These are phyloP conservation scores for Boletus rubropictus DNA, from an alignment of 768 basidiomycete species.

Conservation along the genomic window DNA sequence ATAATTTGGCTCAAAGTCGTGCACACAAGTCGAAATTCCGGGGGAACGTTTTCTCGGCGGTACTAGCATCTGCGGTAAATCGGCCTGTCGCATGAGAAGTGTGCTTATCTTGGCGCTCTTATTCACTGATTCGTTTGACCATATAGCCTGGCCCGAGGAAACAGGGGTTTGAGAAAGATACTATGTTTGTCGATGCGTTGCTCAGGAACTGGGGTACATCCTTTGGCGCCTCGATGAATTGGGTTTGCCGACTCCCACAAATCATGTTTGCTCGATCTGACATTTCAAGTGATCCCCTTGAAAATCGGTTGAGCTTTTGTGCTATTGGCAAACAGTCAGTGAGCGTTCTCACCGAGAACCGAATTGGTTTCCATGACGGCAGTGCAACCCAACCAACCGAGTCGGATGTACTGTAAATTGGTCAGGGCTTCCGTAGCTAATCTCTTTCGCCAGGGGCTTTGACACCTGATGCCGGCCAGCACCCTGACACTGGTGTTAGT, in stretches of 20 bases:
- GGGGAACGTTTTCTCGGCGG: conserved; percentile 2
- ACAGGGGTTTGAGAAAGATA: conserved; percentile 1
- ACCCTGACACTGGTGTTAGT: too few relatives aligned
- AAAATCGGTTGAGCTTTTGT: conserved; percentile 1
- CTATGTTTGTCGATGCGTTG: conserved; percentile 11
- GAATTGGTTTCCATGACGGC: conserved; percentile 16
- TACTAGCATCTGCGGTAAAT: conserved; percentile 16
- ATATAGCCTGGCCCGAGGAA: conserved; percentile 11
- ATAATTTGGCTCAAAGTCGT: not conserved
- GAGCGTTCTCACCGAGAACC: not conserved
- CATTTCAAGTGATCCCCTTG: conserved; percentile 1
- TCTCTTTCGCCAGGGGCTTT: not conserved
- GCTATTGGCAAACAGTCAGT: not conserved
- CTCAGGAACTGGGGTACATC: conserved; percentile 29
- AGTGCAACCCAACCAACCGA: not conserved
- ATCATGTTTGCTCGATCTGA: conserved; percentile 2
- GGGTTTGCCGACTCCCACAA: conserved; percentile 1
- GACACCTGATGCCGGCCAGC: too few relatives aligned
- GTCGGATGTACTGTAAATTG: not conserved
- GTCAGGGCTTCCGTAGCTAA: not conserved
- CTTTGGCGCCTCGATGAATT: conserved; percentile 8
- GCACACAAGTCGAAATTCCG: conserved; percentile 7
- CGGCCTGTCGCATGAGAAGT: not conserved
- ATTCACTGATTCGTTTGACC: conserved; percentile 7
- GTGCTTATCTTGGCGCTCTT: conserved; percentile 17